Conservation (phyloP, 1,139 yeast genomes). For the Candida albicans region DNA sequence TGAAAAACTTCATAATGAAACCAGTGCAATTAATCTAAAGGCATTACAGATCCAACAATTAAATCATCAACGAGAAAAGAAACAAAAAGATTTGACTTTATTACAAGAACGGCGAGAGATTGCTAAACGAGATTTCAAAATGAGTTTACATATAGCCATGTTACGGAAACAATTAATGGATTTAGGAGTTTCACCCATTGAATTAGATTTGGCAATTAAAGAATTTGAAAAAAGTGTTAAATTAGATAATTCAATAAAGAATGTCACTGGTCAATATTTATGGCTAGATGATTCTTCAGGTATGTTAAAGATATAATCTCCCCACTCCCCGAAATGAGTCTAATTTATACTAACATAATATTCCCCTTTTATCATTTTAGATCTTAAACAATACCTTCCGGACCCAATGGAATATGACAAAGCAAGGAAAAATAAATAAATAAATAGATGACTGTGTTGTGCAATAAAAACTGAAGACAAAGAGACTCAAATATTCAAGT, state of each 20-base stretch:
- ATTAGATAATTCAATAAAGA: constrained; percentile 54
- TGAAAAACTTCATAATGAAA: constrained; percentile 42
- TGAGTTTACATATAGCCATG: constrained; percentile 65
- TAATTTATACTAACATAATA: constrained; percentile 1
- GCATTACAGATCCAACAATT: constrained; percentile 44
- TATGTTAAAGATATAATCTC: constrained; percentile 16
- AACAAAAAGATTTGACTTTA: constrained; percentile 47
- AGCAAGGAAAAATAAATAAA: constrained; percentile 19
- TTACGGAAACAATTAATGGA: constrained; percentile 58
- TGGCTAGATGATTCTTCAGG: constrained; percentile 58
- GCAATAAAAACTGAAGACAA: too few species aligned
- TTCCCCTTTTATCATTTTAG: constrained; percentile 16
- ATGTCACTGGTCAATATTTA: constrained; percentile 53
- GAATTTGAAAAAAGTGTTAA: constrained; percentile 58
- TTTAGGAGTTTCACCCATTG: constrained; percentile 51
- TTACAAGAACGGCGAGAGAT: constrained; percentile 48
- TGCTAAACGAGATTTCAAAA: constrained; percentile 55
- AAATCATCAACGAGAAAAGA: constrained; percentile 43
- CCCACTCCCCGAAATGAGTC: not conserved
- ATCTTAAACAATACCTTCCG: constrained; percentile 52
- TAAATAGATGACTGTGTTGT: not conserved
- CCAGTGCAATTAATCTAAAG: constrained; percentile 42
- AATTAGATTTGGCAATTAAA: constrained; percentile 49
- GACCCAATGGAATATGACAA: constrained; percentile 59
- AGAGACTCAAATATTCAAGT: not conserved